phyloP scores from a whole-genome alignment of 1,284 basidiomycete genomes.

The Anthracocystis panici-leucophaei region DNA sequence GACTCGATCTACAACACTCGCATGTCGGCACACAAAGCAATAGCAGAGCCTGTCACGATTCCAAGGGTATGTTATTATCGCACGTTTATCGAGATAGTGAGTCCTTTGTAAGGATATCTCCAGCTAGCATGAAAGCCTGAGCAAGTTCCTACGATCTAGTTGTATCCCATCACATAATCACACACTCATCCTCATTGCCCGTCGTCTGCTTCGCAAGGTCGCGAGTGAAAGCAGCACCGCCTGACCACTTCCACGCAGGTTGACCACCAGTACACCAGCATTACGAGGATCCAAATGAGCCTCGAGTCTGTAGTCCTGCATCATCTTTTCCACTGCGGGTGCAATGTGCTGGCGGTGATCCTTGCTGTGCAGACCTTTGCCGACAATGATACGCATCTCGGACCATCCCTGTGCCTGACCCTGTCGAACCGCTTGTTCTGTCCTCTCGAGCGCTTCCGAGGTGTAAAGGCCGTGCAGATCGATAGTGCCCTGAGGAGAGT shows the following conservation, averaged over 20 bases:
- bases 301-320: conserved; percentile 82
- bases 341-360: conserved; percentile 87
- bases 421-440: conserved; percentile 75
- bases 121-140: too few species aligned
- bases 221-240: conserved; percentile 58
- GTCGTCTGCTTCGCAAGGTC: conserved; percentile 62
- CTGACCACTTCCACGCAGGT: conserved; percentile 74
- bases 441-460: conserved; percentile 76
- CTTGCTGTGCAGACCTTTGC: conserved; percentile 84
- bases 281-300: conserved; percentile 86
- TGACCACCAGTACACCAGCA: conserved; percentile 85
- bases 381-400: conserved; percentile 87
- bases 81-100: not conserved
- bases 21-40: not conserved
- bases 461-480: conserved; percentile 92
- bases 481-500: conserved; percentile 57
- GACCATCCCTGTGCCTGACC: conserved; percentile 78
- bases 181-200: conserved; percentile 61
- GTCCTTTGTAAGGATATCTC: not conserved
- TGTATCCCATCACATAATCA: conserved; percentile 44
- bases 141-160: too few species aligned
- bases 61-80: not conserved
- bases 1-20: not conserved
- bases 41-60: not conserved
- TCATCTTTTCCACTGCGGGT: conserved; percentile 89